Base-by-base conservation (phyloP, 768 basidiomycete species). In the Gautieria morchelliformis region DNA sequence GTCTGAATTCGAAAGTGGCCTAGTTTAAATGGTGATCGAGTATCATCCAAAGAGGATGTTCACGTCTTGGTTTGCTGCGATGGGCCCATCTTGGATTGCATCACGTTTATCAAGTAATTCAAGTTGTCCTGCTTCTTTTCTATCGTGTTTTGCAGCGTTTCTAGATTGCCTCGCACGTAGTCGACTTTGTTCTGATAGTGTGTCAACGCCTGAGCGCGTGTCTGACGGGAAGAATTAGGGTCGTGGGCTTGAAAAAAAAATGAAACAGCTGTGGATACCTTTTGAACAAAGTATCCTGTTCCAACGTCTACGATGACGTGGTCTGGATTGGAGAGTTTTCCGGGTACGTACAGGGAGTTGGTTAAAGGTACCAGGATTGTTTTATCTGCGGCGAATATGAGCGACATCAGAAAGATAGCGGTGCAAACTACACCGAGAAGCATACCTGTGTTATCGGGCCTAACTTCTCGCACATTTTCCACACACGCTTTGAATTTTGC, bases 201-300 rank as follows among this genome's bases (percentile, higher is more conserved):
- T 67, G 83, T 84, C 19, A 77, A 70, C 1, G 95, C 93, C 67
- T 95, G 84, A 14, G 78, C 71, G 20, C 87, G 86, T 7, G 86
- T 85, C 94, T 98, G 68, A n/a, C n/a, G 35, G 20, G 53, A 30
- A 52, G 14, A 56, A 24, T 40, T 30, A 35, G 46, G 17, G 35
- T 30, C 7, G 49, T 11, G n/a, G n/a, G 20, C 62, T 27, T 53
- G 54, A 20, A 53, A 30, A 10, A 53, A 19, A 22, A n/a, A 42
- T 44, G 20, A 24, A 35, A 11, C 5, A 37, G 9, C 22, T 24
- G 35, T 40, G n/a, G 14, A 12, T 48, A 91, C 96, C 80, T 98
- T 99, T 71, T 90, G 84, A 17, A 98, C 89, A 63, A 86, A 97
- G 70, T 97, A 99, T 0, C 96, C 95, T 0, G 95, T 98, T 1